These are phyloP conservation scores for Phytophthora melonis DNA, from an alignment of 352 stramenopile genomes.

Conservation along the genomic window DNA sequence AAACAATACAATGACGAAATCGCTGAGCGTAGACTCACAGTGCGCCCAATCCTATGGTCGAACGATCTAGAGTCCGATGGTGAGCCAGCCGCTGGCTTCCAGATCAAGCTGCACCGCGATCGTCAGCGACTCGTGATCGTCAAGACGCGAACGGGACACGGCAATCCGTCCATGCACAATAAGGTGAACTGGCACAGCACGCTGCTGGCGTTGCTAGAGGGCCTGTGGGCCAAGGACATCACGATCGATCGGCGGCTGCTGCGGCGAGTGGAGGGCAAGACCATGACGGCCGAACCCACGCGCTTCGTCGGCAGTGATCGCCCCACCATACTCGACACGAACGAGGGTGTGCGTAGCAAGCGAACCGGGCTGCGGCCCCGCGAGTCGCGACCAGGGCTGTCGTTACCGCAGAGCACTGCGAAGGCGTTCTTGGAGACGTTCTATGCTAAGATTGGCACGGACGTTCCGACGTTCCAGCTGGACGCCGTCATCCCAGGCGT, in stretches of 20 bases:
- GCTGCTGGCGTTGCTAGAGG: background rate
- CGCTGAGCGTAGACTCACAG: background rate
- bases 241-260: background rate
- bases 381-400: too few species aligned
- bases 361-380: too few species aligned
- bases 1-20: background rate
- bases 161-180: background rate
- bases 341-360: too few species aligned
- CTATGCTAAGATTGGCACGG: too few species aligned
- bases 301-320: too few species aligned
- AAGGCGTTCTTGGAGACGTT: too few species aligned
- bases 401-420: too few species aligned
- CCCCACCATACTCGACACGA: too few species aligned
- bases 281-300: too few species aligned
- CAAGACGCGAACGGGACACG: background rate
- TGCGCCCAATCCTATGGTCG: background rate
- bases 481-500: too few species aligned
- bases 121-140: background rate
- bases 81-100: background rate
- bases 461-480: too few species aligned
- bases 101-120: background rate
- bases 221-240: background rate
- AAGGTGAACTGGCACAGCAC: conserved; percentile 1
- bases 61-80: background rate
- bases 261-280: background rate